Conservation (phyloP, 2,329 filamentous ascomycete species). For the Zymoseptoria tritici region DNA sequence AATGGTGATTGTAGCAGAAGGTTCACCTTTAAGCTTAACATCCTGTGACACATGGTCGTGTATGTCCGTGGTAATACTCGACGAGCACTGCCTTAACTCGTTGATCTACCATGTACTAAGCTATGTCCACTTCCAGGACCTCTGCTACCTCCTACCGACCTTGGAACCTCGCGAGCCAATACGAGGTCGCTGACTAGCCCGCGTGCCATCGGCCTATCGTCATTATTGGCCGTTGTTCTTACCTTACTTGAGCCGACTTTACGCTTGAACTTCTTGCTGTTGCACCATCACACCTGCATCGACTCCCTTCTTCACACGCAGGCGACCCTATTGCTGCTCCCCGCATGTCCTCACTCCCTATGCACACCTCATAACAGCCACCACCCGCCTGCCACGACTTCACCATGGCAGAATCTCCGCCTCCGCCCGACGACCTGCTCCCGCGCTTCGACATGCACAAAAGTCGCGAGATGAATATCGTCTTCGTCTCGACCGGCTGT, state of each 20-base stretch:
- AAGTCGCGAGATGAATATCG: slow-evolving; percentile 25
- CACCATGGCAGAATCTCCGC: neutral
- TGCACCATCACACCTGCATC: neutral
- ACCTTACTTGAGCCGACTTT: too few relatives aligned
- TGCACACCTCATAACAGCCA: neutral
- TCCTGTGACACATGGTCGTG: neutral
- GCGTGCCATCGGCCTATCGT: neutral
- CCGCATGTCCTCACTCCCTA: neutral
- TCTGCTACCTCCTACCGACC: neutral
- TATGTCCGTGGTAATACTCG: too few relatives aligned
- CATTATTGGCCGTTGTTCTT: neutral
- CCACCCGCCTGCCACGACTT: neutral
- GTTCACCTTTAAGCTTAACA: neutral
- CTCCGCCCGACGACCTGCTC: slow-evolving; percentile 1
- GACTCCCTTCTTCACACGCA: neutral
- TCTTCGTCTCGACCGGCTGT: slow-evolving; percentile 31
- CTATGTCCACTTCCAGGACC: too few relatives aligned
- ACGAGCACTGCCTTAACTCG: too few relatives aligned
- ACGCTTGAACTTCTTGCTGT: neutral
- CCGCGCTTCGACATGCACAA: slow-evolving; percentile 6
- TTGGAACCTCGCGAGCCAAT: neutral
- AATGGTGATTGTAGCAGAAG: neutral
- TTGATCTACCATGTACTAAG: too few relatives aligned
- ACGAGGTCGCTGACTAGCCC: neutral
- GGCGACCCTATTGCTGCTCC: neutral